phyloP scores from a whole-genome alignment of 2,329 filamentous ascomycete species.

The Fusarium siculi region DNA sequence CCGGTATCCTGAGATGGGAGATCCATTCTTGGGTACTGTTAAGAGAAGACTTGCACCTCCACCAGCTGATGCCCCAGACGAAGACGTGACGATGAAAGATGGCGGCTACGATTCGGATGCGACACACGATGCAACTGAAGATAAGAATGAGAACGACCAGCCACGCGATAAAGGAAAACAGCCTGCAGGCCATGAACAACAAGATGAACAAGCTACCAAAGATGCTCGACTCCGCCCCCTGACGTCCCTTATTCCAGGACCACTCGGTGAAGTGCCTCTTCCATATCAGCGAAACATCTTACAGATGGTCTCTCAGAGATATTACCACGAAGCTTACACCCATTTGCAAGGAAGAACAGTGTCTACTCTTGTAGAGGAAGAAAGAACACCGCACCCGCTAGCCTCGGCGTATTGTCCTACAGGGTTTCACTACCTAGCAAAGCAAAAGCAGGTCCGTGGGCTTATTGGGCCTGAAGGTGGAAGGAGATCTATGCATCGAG shows the following conservation, averaged over 20 bases:
- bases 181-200: background rate
- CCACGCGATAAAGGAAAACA: background rate
- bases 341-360: background rate
- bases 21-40: conserved; percentile 10
- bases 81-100: background rate
- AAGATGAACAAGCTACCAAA: accelerated
- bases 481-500: background rate
- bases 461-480: background rate
- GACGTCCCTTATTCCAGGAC: conserved; percentile 1
- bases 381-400: background rate
- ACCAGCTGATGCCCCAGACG: background rate
- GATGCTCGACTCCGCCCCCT: background rate
- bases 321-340: background rate
- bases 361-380: conserved; percentile 28
- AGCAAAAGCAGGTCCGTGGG: background rate
- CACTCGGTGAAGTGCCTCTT: background rate
- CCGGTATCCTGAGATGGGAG: background rate
- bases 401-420: background rate
- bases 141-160: background rate
- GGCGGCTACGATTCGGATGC: background rate
- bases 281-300: conserved; percentile 1
- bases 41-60: background rate
- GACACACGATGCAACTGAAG: background rate
- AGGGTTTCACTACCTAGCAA: background rate
- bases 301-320: background rate